phyloP scores from a whole-genome alignment of 352 stramenopile genomes.

The Pythium phragmiticola region DNA sequence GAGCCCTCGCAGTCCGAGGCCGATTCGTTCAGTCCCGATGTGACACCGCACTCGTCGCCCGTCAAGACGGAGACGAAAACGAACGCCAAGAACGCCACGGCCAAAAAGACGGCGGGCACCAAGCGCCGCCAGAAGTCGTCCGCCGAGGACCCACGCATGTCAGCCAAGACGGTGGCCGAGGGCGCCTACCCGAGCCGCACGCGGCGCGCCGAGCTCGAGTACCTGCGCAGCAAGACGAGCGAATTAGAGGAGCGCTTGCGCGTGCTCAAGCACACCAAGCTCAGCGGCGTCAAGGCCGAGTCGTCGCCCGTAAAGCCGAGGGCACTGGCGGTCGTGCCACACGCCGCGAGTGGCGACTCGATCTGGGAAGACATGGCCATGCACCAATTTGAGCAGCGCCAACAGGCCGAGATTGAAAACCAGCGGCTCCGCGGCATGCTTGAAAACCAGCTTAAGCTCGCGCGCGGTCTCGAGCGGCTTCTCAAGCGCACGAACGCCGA shows the following conservation, averaged over 20 bases:
- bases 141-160: slow-evolving; percentile 21
- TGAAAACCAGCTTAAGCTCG: slow-evolving; percentile 64
- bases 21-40: slow-evolving; percentile 13
- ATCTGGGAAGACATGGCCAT: slow-evolving; percentile 28
- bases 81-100: not conserved
- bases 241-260: slow-evolving; percentile 24
- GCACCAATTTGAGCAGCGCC: slow-evolving; percentile 25
- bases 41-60: slow-evolving; percentile 14
- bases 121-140: slow-evolving; percentile 9
- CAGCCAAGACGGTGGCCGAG: slow-evolving; percentile 18
- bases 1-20: slow-evolving; percentile 24
- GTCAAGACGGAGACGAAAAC: not conserved
- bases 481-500: slow-evolving; percentile 28
- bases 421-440: slow-evolving; percentile 47
- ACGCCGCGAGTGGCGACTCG: not conserved
- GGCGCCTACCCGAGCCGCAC: slow-evolving; percentile 25
- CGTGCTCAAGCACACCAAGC: slow-evolving; percentile 22
- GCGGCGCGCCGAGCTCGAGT: slow-evolving; percentile 23
- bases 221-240: slow-evolving; percentile 18
- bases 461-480: slow-evolving; percentile 23
- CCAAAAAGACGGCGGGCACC: not conserved
- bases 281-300: not conserved
- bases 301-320: slow-evolving; percentile 9
- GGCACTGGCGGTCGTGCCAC: slow-evolving; percentile 8
- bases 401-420: slow-evolving; percentile 54